phyloP scores from a whole-genome alignment of 2,329 filamentous ascomycete species.

The Diaporthe australafricana region DNA sequence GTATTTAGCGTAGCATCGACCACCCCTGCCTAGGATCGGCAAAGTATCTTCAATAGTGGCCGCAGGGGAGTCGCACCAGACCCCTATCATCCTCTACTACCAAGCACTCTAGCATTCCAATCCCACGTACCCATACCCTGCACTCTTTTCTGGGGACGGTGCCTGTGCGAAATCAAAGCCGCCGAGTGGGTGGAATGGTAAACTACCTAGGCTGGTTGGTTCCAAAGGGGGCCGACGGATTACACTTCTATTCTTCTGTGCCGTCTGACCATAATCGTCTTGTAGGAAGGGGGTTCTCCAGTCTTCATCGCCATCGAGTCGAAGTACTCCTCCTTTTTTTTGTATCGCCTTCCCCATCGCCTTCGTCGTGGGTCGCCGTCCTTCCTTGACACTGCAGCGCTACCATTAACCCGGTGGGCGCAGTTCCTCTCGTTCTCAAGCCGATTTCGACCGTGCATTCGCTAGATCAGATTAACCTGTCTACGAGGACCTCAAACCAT shows the following conservation, averaged over 20 bases:
- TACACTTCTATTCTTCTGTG: background rate
- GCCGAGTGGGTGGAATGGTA: background rate
- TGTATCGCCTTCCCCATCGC: background rate
- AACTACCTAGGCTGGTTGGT: background rate
- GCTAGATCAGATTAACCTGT: background rate
- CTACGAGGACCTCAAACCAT: conserved; percentile 10
- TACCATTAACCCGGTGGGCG: background rate
- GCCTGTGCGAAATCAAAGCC: conserved; percentile 9
- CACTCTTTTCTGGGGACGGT: background rate
- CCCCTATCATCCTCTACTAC: background rate
- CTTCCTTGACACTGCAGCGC: background rate
- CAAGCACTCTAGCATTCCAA: background rate
- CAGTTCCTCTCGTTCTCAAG: background rate
- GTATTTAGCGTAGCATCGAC: conserved; percentile 10
- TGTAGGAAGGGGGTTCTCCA: background rate
- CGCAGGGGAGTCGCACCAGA: accelerated
- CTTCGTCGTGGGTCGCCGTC: background rate
- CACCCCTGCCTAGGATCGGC: background rate
- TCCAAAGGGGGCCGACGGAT: conserved; percentile 8
- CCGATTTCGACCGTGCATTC: conserved; percentile 19
- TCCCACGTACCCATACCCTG: background rate
- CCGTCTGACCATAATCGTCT: background rate
- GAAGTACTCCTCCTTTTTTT: conserved; percentile 1
- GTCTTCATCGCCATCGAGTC: conserved; percentile 6
- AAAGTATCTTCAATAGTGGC: background rate